These are phyloP conservation scores for Nemania sp. DNA, from an alignment of 2,329 filamentous ascomycete species.

Conservation along the genomic window DNA sequence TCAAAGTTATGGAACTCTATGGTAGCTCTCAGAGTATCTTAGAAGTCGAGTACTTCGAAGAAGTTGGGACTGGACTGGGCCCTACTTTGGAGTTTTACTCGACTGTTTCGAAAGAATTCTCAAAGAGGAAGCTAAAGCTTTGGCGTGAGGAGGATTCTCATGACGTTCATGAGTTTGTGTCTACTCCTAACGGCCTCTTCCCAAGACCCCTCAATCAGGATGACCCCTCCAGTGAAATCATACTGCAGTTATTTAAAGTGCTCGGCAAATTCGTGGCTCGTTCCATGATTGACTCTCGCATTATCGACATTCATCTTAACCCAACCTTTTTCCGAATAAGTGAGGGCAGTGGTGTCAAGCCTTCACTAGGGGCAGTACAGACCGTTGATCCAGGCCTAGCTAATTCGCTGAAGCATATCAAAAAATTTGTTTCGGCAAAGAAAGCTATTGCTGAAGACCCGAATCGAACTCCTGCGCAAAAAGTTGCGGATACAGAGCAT, in stretches of 20 bases:
- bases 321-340: constrained; percentile 96
- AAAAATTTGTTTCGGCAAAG: constrained; percentile 83
- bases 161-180: constrained; percentile 78
- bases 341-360: constrained; percentile 71
- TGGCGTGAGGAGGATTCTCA: constrained; percentile 89
- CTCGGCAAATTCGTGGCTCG: constrained; percentile 96
- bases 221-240: constrained; percentile 81
- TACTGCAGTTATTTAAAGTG: constrained; percentile 86
- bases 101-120: constrained; percentile 94
- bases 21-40: constrained; percentile 94
- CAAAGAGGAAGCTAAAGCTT: constrained; percentile 93
- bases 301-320: constrained; percentile 97
- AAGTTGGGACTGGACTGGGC: constrained; percentile 93
- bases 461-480: constrained; percentile 67
- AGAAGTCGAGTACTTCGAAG: constrained; percentile 98
- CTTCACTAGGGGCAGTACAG: constrained; percentile 87
- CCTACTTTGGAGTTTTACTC: constrained; percentile 98
- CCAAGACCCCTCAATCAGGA: constrained; percentile 85
- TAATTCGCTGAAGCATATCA: constrained; percentile 81
- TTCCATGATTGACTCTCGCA: constrained; percentile 97
- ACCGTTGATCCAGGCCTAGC: constrained; percentile 85
- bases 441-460: constrained; percentile 77
- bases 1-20: constrained; percentile 99
- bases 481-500: constrained; percentile 67
- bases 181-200: constrained; percentile 82